These are phyloP conservation scores for Closterium sp. DNA, from an alignment of 139 green algal genomes.

Conservation along the genomic window DNA sequence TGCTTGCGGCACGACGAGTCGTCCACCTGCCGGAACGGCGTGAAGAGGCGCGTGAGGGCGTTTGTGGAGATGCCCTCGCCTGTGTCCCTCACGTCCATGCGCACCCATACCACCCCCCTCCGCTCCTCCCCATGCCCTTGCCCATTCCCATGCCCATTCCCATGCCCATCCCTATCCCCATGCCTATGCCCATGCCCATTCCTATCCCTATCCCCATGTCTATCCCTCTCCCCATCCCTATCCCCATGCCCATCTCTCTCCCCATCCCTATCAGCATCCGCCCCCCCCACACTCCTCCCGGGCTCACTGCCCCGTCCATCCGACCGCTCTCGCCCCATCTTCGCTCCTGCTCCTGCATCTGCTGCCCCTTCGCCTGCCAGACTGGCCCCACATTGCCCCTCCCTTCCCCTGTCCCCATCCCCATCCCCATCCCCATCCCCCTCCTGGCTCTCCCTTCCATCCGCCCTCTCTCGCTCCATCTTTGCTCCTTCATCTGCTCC, in stretches of 20 bases:
- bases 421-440: neutral
- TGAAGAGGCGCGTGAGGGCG: neutral
- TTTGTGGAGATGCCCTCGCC: neutral
- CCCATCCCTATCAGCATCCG: neutral
- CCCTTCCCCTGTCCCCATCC: neutral
- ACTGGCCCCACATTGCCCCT: neutral
- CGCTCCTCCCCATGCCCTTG: neutral
- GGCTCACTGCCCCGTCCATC: neutral
- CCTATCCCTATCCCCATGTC: neutral
- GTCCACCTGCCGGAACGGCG: constrained; percentile 1
- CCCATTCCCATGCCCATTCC: neutral
- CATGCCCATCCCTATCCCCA: neutral
- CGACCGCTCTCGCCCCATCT: neutral
- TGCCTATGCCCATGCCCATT: neutral
- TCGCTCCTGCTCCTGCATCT: neutral
- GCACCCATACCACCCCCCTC: neutral
- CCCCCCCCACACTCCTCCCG: neutral
- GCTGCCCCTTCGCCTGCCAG: neutral
- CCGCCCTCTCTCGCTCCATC: too few species aligned
- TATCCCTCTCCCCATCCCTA: neutral
- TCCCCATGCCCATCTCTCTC: neutral
- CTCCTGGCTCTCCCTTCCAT: too few species aligned
- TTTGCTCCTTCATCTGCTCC: neutral
- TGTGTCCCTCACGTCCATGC: neutral
- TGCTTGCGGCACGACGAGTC: neutral